Conservation (phyloP, 306 rosid species). For the Dryas drummondii region DNA sequence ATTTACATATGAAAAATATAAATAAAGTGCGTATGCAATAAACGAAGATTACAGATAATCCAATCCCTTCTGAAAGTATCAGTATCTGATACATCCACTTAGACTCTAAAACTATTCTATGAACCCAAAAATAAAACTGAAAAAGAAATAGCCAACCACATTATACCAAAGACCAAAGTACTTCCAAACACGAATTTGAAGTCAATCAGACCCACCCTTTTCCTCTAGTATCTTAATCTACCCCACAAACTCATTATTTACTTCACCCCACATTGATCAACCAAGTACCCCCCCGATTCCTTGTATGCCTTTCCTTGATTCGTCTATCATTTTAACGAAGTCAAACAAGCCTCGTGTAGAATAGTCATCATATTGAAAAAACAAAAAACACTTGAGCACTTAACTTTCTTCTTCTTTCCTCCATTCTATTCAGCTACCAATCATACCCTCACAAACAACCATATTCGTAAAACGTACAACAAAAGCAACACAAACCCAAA, state of each 20-base stretch:
- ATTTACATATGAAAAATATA: background rate
- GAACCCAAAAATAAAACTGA: background rate
- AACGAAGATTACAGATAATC: background rate
- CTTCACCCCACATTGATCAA: background rate
- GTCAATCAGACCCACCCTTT: slow-evolving; percentile 1
- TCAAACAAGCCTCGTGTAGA: background rate
- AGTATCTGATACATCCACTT: background rate
- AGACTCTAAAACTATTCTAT: background rate
- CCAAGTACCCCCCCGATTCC: too few species aligned
- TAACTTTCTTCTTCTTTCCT: background rate
- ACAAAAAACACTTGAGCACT: background rate
- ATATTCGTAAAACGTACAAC: background rate
- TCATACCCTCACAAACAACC: background rate
- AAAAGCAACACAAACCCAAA: background rate
- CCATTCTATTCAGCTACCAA: background rate
- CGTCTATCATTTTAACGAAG: background rate
- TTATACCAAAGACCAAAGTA: background rate
- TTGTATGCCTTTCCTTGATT: background rate
- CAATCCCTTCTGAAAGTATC: background rate
- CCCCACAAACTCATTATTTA: background rate
- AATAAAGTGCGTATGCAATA: background rate
- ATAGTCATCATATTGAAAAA: background rate
- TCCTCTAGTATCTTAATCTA: background rate
- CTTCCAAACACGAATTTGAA: background rate
- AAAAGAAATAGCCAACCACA: background rate